Evolutionary conservation across 1,284 basidiomycete genomes (phyloP), one percentile per base, ranked within the genome.

Genomic region (Ganoderma meredithae): DNA sequence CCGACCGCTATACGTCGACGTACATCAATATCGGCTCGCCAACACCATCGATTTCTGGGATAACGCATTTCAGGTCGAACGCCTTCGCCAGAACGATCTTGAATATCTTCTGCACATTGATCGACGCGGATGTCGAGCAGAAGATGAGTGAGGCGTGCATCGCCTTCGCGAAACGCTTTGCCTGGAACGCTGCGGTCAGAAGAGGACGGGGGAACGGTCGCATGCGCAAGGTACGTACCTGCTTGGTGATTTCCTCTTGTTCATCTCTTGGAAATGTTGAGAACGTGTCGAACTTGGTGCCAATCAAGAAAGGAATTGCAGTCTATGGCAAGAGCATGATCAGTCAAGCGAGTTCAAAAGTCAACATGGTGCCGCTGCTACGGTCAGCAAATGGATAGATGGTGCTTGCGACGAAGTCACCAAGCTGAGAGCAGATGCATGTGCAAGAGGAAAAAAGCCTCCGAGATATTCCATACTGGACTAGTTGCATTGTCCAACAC

Each of bases 81-180:
- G 94, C 94, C 79, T 95, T 95, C 64, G 93, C 93, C 62, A 96
- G 86, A 56, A 96, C 93, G 80, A 97, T 96, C 85, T 98, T 98
- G 90, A 98, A 98, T 75, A 99, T 99, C 87, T 99, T 98, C 86
- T 99, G 97, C 64, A 99, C 97, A 80, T 99, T 99, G 84, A 99
- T 98, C 69, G 96, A 96, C 74, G 97, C 96, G 49, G 95, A 95
- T 52, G 97, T 99, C 56, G 96, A 98, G 82, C 96, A 99, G 82
- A 99, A 99, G 81, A 99, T 97, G 75, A 99, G 84, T 10, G 96
- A 97, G 10, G 97, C 96, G 78, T 98, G 96, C 97, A 99, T 99
- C 60, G 97, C 97, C 79, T 95, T 93, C 65, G 96, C 95, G 81
- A 99, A 99, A 73, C 97, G 90, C 79, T 97, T 96, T 49, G 96